Conservation (phyloP, 768 basidiomycete genomes). For the Cystofilobasidium capitatum region DNA sequence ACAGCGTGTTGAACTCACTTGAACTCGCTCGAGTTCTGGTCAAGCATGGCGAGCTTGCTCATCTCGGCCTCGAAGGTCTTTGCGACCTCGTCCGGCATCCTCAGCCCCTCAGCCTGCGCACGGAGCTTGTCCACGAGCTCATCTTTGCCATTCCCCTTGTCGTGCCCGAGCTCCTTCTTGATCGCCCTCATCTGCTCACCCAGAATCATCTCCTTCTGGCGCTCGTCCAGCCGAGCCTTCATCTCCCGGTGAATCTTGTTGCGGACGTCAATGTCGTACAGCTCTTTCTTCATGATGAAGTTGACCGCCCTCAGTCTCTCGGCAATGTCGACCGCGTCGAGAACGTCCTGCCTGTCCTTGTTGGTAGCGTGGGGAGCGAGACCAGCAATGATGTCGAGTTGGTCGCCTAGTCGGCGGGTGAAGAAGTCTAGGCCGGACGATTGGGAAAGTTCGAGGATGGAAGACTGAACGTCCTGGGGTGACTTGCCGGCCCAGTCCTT, state of each 20-base stretch:
- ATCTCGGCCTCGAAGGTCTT: constrained; percentile 97
- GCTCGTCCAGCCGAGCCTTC: constrained; percentile 85
- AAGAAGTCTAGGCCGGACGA: not conserved
- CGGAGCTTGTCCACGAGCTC: constrained; percentile 86
- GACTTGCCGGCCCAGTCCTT: constrained; percentile 13
- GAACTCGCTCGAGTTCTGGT: constrained; percentile 83
- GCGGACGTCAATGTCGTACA: constrained; percentile 92
- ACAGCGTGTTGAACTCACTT: constrained; percentile 42
- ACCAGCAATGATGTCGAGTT: constrained; percentile 92
- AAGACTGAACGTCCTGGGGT: constrained; percentile 9
- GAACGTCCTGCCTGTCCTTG: constrained; percentile 80
- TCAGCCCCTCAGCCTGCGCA: constrained; percentile 65
- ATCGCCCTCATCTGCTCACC: constrained; percentile 96
- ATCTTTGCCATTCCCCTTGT: constrained; percentile 83
- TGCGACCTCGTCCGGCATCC: constrained; percentile 79
- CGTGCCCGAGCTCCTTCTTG: constrained; percentile 80
- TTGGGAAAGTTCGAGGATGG: constrained; percentile 58
- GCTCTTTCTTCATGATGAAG: constrained; percentile 89
- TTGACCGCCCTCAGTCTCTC: constrained; percentile 83
- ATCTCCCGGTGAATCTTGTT: constrained; percentile 86
- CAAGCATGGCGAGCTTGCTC: constrained; percentile 75
- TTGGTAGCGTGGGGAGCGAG: constrained; percentile 73
- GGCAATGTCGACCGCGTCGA: constrained; percentile 75
- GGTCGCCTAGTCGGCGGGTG: constrained; percentile 45
- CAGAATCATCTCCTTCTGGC: constrained; percentile 87